A percentile compares a stretch with the other conserved stretches of the same genome.
Conservation (phyloP, 106 monocot species). For the Narthecium ossifragum region DNA sequence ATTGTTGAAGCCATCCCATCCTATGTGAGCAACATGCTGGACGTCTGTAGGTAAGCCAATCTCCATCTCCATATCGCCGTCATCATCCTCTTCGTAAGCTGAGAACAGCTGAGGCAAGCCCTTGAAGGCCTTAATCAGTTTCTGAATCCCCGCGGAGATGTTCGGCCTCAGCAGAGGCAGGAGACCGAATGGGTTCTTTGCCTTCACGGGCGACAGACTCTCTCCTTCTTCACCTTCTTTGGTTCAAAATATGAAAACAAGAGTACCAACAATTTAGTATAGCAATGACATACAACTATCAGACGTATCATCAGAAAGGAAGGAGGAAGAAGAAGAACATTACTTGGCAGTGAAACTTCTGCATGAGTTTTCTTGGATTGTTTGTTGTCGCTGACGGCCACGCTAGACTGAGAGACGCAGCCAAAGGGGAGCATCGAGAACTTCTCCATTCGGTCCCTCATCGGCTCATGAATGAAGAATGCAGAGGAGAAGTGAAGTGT, state of each 20-base stretch:
- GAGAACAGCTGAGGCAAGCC: slow-evolving; percentile 45
- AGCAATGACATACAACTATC: neutral
- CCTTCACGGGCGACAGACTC: neutral
- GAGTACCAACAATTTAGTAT: neutral
- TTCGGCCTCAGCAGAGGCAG: slow-evolving; percentile 15
- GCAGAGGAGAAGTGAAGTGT: too few relatives aligned
- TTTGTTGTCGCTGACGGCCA: slow-evolving; percentile 29
- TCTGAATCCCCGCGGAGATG: slow-evolving; percentile 30
- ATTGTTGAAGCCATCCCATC: slow-evolving; percentile 44
- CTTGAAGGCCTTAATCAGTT: slow-evolving; percentile 55
- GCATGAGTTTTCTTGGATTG: slow-evolving; percentile 24
- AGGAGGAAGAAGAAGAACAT: neutral
- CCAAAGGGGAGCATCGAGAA: slow-evolving; percentile 56
- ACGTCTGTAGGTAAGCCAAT: slow-evolving; percentile 69
- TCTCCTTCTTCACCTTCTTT: neutral
- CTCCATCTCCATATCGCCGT: slow-evolving; percentile 48
- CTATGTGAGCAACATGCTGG: slow-evolving; percentile 60
- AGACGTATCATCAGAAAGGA: neutral
- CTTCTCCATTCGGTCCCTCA: slow-evolving; percentile 46
- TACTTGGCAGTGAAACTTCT: slow-evolving; percentile 23
- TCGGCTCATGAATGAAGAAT: slow-evolving; percentile 4
- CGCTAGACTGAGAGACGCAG: slow-evolving; percentile 69
- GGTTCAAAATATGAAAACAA: too few relatives aligned
- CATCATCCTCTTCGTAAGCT: slow-evolving; percentile 44
- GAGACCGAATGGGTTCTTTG: slow-evolving; percentile 16